phyloP scores from a whole-genome alignment of 2,329 filamentous ascomycete genomes.

The Ophidiomyces ophidiicola region DNA sequence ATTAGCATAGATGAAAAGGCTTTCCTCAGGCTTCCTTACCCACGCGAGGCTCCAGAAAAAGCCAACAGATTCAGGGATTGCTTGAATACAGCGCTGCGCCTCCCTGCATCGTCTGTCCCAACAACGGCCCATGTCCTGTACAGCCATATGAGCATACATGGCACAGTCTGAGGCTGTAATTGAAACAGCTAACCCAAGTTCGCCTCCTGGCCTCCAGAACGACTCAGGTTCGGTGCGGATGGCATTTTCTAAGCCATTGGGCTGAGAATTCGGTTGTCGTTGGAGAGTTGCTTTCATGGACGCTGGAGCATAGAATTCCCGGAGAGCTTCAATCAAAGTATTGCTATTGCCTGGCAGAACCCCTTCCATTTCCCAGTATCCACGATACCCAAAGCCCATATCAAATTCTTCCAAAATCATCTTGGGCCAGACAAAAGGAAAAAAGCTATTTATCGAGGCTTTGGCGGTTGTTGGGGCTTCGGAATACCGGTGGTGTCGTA shows the following conservation, averaged over 20 bases:
- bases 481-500: conserved; percentile 42
- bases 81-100: not conserved
- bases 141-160: not conserved
- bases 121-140: conserved; percentile 2
- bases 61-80: not conserved
- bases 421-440: not conserved
- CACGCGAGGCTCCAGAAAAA: not conserved
- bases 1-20: not conserved
- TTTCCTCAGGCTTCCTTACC: not conserved
- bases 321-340: not conserved
- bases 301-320: not conserved
- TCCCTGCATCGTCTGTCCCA: not conserved
- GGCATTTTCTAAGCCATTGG: conserved; percentile 1
- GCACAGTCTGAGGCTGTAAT: conserved; percentile 3
- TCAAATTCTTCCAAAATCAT: conserved; percentile 2
- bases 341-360: not conserved
- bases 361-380: not conserved
- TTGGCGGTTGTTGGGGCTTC: conserved; percentile 38
- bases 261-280: not conserved
- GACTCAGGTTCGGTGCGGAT: not conserved
- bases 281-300: not conserved
- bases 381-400: not conserved
- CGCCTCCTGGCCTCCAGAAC: not conserved
- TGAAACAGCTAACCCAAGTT: conserved; percentile 2
- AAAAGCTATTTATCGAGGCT: conserved; percentile 2